Evolutionary conservation across 2,329 filamentous ascomycete species (phyloP), one percentile per base, ranked within the genome.

Genomic region (Aureobasidium melanogenum): DNA sequence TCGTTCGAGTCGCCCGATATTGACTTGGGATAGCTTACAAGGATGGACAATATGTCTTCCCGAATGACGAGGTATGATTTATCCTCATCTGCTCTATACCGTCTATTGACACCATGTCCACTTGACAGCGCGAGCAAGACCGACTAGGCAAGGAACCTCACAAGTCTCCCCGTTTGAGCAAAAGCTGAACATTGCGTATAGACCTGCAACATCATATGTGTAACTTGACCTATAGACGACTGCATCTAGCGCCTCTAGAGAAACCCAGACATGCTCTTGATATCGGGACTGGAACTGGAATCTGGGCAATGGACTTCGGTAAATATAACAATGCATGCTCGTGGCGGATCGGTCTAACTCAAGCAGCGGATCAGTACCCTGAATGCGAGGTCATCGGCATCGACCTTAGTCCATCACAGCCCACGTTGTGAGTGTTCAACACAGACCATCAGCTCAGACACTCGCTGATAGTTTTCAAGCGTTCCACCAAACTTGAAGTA

Each of bases 401-500:
- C 26, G 80, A 82, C 63, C 73, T 82, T 7, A 78, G 73, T 60
- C 78, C 78, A 10, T 76, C 79, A 43, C 79, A 82, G 65, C 79
- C 79, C 2, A 71, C 71, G 39, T 73, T 77, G 72, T 72, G 60
- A 56, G 66, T 65, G 8, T 10, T 3, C 22, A 28, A 9, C 28
- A 32, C 32, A 28, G 32, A 30, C 9, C 3, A 15, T 9, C 5
- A 17, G 26, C 19, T n/a, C 12, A 22, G 28, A 28, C 28, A 22
- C 30, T n/a, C 38, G 24, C 22, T 26, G 24, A 47, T 15, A 19
- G 9, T 5, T 24, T 0, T 10, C 5, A 48, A 78, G 79, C 67
- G 76, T 86, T 14, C 84, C 83, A 17, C 77, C 80, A 12, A 87
- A 87, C 67, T 77, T 83, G n/a, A 76, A 76, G 8, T 86, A 86